Conservation (phyloP, 2,329 filamentous ascomycete species). For the Colletotrichum sp. region DNA sequence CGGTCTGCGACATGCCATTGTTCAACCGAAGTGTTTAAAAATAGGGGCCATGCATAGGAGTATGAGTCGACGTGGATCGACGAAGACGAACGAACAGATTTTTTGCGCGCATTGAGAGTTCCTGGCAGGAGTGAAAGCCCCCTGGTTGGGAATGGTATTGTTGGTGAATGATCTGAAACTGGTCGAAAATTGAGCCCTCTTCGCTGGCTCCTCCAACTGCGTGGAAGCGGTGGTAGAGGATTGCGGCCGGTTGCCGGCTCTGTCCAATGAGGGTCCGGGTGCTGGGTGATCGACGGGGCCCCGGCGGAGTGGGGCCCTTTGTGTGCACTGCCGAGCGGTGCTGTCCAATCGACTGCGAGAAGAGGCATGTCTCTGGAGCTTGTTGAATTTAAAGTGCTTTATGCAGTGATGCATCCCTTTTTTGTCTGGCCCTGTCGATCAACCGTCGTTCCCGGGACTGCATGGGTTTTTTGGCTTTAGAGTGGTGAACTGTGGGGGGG, state of each 20-base stretch:
- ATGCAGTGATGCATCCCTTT: conserved; percentile 15
- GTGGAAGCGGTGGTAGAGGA: background rate
- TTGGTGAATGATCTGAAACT: background rate
- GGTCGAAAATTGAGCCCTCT: background rate
- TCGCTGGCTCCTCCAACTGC: too few species aligned
- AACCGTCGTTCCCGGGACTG: background rate
- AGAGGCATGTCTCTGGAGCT: background rate
- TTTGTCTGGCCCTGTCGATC: background rate
- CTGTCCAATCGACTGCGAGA: background rate
- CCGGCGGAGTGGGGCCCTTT: background rate
- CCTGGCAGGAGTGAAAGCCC: background rate
- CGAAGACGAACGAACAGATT: background rate
- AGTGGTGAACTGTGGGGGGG: background rate
- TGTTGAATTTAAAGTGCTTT: background rate
- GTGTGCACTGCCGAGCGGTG: background rate
- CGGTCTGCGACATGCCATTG: background rate
- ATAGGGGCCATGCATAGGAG: background rate
- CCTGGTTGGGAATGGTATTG: background rate
- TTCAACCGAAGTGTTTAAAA: background rate
- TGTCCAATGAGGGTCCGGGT: background rate
- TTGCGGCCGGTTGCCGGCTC: background rate
- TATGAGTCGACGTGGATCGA: background rate
- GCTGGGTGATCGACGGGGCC: background rate
- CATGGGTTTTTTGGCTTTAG: background rate
- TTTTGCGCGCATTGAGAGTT: background rate